Evolutionary conservation across 2,329 filamentous ascomycete species (phyloP).

Genomic region (Elsinoe arachidis): DNA sequence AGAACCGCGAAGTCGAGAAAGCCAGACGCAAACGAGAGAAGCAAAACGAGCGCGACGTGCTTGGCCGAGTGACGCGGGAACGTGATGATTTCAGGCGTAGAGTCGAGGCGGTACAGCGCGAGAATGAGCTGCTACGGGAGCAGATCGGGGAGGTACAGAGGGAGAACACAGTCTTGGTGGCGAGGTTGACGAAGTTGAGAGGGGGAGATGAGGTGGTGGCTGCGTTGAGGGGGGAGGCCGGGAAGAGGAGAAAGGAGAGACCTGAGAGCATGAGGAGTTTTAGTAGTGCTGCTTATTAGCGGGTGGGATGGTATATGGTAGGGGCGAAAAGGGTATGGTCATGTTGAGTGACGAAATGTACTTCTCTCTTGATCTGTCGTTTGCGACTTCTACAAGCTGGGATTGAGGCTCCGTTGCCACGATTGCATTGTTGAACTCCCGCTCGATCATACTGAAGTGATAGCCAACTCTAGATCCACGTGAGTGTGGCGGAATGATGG

Average conservation of each 20-base stretch:
- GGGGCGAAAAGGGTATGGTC: too few relatives aligned
- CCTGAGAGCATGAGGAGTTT: constrained; percentile 5
- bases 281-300: constrained; percentile 5
- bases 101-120: constrained; percentile 38
- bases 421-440: too few relatives aligned
- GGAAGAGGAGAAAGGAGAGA: not conserved
- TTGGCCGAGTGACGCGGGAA: constrained; percentile 40
- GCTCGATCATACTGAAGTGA: too few relatives aligned
- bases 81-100: constrained; percentile 38
- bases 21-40: constrained; percentile 39
- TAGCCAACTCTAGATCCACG: too few relatives aligned
- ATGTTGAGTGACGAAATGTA: too few relatives aligned
- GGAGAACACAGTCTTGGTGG: constrained; percentile 48
- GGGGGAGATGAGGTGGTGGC: constrained; percentile 22
- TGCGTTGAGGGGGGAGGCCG: constrained; percentile 16
- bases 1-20: constrained; percentile 30
- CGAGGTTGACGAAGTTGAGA: constrained; percentile 32
- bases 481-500: too few relatives aligned
- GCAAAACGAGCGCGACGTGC: constrained; percentile 40
- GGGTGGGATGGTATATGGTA: too few relatives aligned
- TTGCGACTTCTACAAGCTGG: too few relatives aligned
- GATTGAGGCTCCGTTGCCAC: too few relatives aligned
- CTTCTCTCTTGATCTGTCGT: too few relatives aligned
- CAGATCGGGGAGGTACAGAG: constrained; percentile 48
- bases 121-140: constrained; percentile 42